phyloP scores from a whole-genome alignment of 495 filamentous ascomycete species.

The Neurospora pannonica region DNA sequence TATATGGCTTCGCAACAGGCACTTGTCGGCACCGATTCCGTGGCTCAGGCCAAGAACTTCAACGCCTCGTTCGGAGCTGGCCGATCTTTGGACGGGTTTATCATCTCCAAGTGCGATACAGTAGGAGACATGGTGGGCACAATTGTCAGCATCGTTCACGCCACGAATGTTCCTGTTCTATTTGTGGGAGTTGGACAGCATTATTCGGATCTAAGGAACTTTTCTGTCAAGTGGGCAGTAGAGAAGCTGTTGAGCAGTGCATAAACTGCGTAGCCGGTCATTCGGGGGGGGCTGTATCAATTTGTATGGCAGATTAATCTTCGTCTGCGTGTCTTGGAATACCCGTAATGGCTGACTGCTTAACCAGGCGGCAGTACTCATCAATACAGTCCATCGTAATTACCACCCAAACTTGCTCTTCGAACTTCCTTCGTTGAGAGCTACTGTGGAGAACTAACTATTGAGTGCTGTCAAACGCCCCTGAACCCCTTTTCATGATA shows the following conservation, averaged over 20 bases:
- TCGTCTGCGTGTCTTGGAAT: background rate
- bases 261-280: background rate
- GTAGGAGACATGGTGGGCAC: constrained; percentile 98
- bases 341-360: background rate
- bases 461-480: background rate
- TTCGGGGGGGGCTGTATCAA: background rate
- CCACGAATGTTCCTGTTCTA: constrained; percentile 87
- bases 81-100: constrained; percentile 81
- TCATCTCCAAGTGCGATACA: constrained; percentile 97
- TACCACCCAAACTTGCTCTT: background rate
- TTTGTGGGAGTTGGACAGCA: constrained; percentile 95
- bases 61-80: constrained; percentile 81
- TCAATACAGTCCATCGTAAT: background rate
- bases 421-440: background rate
- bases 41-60: constrained; percentile 92
- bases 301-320: background rate
- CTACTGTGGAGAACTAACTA: background rate
- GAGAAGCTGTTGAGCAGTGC: constrained; percentile 52
- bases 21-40: constrained; percentile 86
- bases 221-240: constrained; percentile 89
- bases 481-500: background rate
- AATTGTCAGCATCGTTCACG: constrained; percentile 94
- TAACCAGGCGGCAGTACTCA: background rate
- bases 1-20: constrained; percentile 36
- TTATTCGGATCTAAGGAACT: constrained; percentile 86